Percentiles rank a stretch among this genome's conserved stretches.
Evolutionary conservation across 2,329 filamentous ascomycete species (phyloP).

Genomic region (Fusarium sp.): DNA sequence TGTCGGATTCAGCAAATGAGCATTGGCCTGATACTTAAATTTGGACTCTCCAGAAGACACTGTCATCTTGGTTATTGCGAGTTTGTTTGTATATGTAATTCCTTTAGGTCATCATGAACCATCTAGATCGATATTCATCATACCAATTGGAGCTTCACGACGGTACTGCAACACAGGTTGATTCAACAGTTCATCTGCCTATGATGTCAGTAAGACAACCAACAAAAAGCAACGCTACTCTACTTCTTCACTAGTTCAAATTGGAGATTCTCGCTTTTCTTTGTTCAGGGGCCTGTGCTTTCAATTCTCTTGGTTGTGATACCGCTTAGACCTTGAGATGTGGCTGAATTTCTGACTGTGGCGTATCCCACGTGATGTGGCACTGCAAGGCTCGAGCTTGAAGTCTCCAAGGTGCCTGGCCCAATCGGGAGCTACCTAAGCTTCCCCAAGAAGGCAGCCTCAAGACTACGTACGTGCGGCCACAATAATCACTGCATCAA

Average conservation of each 20-base stretch:
- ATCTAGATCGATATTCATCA: background rate
- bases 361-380: conserved; percentile 35
- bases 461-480: conserved; percentile 49
- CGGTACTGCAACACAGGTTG: background rate
- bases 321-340: background rate
- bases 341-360: conserved; percentile 25
- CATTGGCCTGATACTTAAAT: background rate
- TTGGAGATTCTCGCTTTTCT: background rate
- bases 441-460: conserved; percentile 49
- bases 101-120: background rate
- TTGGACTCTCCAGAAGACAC: background rate
- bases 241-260: background rate
- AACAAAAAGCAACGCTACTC: conserved; percentile 7
- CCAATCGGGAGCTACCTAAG: conserved; percentile 49
- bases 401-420: conserved; percentile 26
- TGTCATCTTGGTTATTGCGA: background rate
- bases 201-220: conserved; percentile 28
- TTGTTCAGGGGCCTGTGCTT: conserved; percentile 1
- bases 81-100: background rate
- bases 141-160: background rate
- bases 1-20: background rate
- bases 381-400: conserved; percentile 32
- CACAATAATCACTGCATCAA: conserved; percentile 40
- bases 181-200: background rate
- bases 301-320: background rate